Evolutionary conservation across 257 asterid species (phyloP).

Genomic region (Agastache rugosa): DNA sequence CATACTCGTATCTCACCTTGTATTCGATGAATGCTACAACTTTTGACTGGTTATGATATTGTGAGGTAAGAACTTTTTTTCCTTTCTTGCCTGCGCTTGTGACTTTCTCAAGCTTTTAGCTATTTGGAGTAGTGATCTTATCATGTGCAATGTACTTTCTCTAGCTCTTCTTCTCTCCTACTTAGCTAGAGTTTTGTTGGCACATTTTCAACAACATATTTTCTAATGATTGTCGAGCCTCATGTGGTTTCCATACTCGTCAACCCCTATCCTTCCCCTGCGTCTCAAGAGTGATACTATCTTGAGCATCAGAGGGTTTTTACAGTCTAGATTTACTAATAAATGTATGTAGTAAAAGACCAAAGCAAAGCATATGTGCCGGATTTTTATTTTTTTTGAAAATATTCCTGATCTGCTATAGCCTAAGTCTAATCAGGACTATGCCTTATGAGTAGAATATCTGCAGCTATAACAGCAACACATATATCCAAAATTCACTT

Average conservation of each 20-base stretch:
- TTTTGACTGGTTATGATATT: slow-evolving; percentile 3
- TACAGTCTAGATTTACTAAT: neutral
- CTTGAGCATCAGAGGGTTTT: neutral
- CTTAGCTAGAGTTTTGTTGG: slow-evolving; percentile 24
- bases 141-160: neutral
- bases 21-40: slow-evolving; percentile 34
- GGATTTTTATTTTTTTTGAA: neutral
- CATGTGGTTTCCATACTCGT: neutral
- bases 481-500: neutral
- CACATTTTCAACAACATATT: slow-evolving; percentile 14
- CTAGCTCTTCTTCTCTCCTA: neutral
- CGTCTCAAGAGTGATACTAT: neutral
- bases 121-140: slow-evolving; percentile 1
- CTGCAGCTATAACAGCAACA: slow-evolving; percentile 18
- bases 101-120: slow-evolving; percentile 12
- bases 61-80: slow-evolving; percentile 6
- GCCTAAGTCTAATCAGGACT: slow-evolving; percentile 13
- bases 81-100: slow-evolving; percentile 4
- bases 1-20: slow-evolving; percentile 19
- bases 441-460: slow-evolving; percentile 30
- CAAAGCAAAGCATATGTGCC: slow-evolving; percentile 14
- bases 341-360: neutral
- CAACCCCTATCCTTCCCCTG: slow-evolving; percentile 3
- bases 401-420: slow-evolving; percentile 32
- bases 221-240: neutral